Percentiles rank a stretch among this genome's conserved stretches.
Conservation (phyloP, 2,329 filamentous ascomycete species). For the Talaromyces marneffei region DNA sequence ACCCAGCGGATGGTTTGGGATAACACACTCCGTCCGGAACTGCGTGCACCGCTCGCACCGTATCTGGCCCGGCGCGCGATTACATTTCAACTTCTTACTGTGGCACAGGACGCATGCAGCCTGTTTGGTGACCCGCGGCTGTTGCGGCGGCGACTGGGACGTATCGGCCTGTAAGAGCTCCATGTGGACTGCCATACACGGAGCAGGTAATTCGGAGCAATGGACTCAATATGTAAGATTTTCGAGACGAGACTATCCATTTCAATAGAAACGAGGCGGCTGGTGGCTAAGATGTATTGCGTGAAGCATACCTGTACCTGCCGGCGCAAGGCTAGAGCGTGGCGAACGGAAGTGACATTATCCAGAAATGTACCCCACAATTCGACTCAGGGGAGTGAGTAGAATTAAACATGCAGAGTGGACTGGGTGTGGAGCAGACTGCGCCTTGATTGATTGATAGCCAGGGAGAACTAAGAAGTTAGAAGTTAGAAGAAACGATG, state of each 20-base stretch:
- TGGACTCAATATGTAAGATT: not conserved
- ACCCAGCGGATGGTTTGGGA: slow-evolving; percentile 67
- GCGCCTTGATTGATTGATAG: not conserved
- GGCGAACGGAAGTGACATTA: not conserved
- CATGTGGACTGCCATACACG: not conserved
- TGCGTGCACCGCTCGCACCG: slow-evolving; percentile 59
- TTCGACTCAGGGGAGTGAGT: not conserved
- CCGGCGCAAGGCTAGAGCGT: not conserved
- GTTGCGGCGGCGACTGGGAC: slow-evolving; percentile 1
- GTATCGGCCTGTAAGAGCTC: not conserved
- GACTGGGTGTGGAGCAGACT: not conserved
- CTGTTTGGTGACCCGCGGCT: slow-evolving; percentile 21
- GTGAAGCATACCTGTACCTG: not conserved
- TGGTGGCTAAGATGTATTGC: not conserved
- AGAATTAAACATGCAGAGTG: not conserved
- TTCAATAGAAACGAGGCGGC: not conserved
- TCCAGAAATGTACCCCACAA: not conserved
- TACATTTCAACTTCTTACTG: slow-evolving; percentile 63
- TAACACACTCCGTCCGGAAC: slow-evolving; percentile 56
- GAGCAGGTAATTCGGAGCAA: not conserved
- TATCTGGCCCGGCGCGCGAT: slow-evolving; percentile 48
- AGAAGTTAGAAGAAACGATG: not conserved
- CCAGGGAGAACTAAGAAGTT: not conserved
- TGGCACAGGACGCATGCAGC: slow-evolving; percentile 60
- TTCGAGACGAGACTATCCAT: not conserved